Conservation (phyloP, 2,329 filamentous ascomycete species). For the Sordariomycetes sp. region DNA sequence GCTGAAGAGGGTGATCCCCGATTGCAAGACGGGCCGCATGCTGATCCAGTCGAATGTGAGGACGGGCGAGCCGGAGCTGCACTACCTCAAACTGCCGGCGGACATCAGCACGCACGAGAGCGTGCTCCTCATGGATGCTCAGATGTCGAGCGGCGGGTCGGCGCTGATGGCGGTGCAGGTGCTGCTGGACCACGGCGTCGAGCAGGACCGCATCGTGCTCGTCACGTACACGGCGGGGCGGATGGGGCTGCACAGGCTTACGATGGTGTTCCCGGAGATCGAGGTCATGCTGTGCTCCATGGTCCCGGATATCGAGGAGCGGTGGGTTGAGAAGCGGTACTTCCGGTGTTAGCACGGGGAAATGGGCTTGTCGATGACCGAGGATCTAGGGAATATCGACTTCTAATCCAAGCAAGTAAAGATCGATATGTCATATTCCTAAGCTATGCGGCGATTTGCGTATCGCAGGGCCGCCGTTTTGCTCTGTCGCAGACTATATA, state of each 20-base stretch:
- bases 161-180: constrained; percentile 91
- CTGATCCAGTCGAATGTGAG: constrained; percentile 82
- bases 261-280: constrained; percentile 80
- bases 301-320: constrained; percentile 68
- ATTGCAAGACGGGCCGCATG: constrained; percentile 79
- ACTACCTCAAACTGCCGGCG: constrained; percentile 72
- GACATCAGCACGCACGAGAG: constrained; percentile 66
- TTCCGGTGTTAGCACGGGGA: constrained; percentile 58
- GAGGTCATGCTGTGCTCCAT: constrained; percentile 78
- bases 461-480: too few species aligned
- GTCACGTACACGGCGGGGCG: constrained; percentile 86
- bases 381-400: too few species aligned
- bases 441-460: too few species aligned
- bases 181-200: constrained; percentile 86
- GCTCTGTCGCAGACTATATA: too few species aligned
- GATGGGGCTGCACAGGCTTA: constrained; percentile 72
- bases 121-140: constrained; percentile 80
- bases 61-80: constrained; percentile 84
- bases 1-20: constrained; percentile 80
- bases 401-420: too few species aligned
- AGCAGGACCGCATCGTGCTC: constrained; percentile 75
- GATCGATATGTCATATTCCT: too few species aligned
- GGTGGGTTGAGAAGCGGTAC: constrained; percentile 86
- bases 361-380: background rate
- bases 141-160: constrained; percentile 85